Conservation (phyloP, 768 basidiomycete species). For the Dioszegia hungarica region DNA sequence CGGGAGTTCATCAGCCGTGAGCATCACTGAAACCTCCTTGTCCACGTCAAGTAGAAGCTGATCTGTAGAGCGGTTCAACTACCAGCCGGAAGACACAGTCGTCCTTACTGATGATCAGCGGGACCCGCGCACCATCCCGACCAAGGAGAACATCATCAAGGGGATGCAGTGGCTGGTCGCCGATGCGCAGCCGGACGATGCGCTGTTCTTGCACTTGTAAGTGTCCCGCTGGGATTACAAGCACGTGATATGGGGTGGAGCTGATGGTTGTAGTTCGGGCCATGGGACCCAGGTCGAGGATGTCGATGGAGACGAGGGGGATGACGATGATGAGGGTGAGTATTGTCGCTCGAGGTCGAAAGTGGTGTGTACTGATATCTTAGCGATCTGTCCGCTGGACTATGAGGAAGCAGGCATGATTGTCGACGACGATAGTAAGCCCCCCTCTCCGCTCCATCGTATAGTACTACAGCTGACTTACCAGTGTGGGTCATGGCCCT, state of each 20-base stretch:
- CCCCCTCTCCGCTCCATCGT: background rate
- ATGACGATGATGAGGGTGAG: slow-evolving; percentile 40
- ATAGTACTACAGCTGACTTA: slow-evolving; percentile 1
- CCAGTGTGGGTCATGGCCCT: slow-evolving; percentile 9
- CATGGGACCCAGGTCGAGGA: slow-evolving; percentile 90
- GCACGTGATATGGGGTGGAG: background rate
- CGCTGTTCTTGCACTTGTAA: slow-evolving; percentile 47
- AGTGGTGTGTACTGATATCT: background rate
- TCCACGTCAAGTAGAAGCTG: background rate
- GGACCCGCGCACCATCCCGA: slow-evolving; percentile 64
- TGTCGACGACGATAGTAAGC: slow-evolving; percentile 71
- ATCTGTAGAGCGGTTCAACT: slow-evolving; percentile 57
- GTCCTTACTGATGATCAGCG: slow-evolving; percentile 70
- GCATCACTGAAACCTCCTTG: background rate
- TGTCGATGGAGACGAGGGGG: slow-evolving; percentile 47
- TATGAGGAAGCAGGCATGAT: slow-evolving; percentile 68
- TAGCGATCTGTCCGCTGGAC: slow-evolving; percentile 73
- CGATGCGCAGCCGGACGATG: slow-evolving; percentile 60
- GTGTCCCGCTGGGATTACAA: slow-evolving; percentile 3
- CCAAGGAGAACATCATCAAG: slow-evolving; percentile 73
- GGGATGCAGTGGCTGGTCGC: slow-evolving; percentile 91
- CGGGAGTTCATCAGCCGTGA: slow-evolving; percentile 55
- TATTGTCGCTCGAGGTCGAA: too few relatives aligned
- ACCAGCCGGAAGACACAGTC: slow-evolving; percentile 76
- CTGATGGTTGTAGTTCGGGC: slow-evolving; percentile 58